Evolutionary conservation across 306 rosid species (phyloP), one percentile per base, ranked within the genome.

Genomic region (Cicer arietinum): DNA sequence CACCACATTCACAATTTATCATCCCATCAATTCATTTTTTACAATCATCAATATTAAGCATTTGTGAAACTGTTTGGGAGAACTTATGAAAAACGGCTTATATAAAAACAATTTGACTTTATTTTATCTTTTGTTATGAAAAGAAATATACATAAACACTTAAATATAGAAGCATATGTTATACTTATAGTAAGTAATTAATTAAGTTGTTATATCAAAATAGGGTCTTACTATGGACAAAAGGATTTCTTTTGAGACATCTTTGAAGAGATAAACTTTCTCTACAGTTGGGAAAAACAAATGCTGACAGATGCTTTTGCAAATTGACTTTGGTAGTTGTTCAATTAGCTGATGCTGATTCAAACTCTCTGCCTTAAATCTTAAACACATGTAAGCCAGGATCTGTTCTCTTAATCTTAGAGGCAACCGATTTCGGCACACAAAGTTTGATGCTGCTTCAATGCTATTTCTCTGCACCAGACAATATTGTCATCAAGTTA

Each of bases 321-420:
- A 84, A 53, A 94, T 91, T 0, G 98, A 91, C 71, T 91, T 90
- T 10, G 98, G 98, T 17, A 94, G 86, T 81, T 91, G 97, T 22
- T 91, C 96, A 45, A 94, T 79, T 43, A 94, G 86, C 1, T 83
- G 91, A 30, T 91, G 89, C 73, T 91, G 96, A 76, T 91, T 94
- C 81, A 94, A 83, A 74, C 88, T 88, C 85, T 90, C 97, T 7
- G 97, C 98, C 86, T 90, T 94, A 64, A 88, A 94, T 82, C 96
- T 88, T 77, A 91, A 83, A 54, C 96, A 94, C 96, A 94, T 94
- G 43, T 91, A 94, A n/a, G 93, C 96, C 68, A 91, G 43, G 52
- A 94, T 94, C 62, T 94, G 97, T 51, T 84, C 86, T 73, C 67
- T 94, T 39, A 94, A 70, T 88, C 88, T 84, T 2, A 85, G 79